A percentile compares a stretch with the other conserved stretches of the same genome.
These are phyloP conservation scores for Amphicarpaea edgeworthii DNA, from an alignment of 306 rosid species.

Conservation along the genomic window DNA sequence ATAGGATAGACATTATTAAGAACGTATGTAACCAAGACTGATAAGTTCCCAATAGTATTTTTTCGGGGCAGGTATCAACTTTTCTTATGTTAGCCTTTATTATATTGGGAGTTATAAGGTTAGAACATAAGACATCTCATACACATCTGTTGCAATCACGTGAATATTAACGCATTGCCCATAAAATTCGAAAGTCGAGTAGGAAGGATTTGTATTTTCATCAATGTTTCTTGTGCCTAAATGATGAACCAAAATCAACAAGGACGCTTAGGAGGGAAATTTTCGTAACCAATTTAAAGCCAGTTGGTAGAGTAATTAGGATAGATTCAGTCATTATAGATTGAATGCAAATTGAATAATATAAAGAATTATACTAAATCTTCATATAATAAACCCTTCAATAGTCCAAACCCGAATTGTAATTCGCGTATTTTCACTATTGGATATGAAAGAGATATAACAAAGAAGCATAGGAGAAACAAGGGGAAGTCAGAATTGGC, in stretches of 20 bases:
- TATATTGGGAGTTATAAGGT: not conserved
- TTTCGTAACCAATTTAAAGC: not conserved
- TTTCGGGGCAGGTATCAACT: not conserved
- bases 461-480: constrained; percentile 26
- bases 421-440: not conserved
- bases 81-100: not conserved
- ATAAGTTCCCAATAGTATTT: not conserved
- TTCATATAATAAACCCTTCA: constrained; percentile 6
- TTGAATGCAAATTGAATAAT: not conserved
- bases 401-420: constrained; percentile 19
- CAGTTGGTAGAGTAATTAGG: constrained; percentile 9
- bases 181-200: not conserved
- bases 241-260: not conserved
- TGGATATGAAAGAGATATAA: constrained; percentile 15
- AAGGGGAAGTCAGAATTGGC: not conserved
- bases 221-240: not conserved
- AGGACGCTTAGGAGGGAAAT: not conserved
- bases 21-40: constrained; percentile 14
- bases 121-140: not conserved
- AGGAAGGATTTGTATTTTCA: not conserved
- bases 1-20: not conserved
- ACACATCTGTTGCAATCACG: constrained; percentile 13
- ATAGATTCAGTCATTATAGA: not conserved
- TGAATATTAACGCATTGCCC: constrained; percentile 13
- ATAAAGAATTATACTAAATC: not conserved